Percentiles rank a stretch among this genome's conserved stretches.
phyloP scores from a whole-genome alignment of 2,329 filamentous ascomycete species.

The Catunica adiposa region DNA sequence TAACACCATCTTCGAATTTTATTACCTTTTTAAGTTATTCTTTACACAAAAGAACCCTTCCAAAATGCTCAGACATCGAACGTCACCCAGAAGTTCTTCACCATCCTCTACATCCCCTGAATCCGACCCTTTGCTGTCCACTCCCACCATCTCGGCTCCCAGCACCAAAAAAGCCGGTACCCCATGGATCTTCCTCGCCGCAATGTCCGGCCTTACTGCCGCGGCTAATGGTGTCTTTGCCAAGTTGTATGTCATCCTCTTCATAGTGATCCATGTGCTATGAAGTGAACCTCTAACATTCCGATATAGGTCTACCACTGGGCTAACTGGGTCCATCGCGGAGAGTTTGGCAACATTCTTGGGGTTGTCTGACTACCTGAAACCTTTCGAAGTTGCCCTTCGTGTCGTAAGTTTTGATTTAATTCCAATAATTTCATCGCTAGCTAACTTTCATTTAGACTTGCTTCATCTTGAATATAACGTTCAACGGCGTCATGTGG shows the following conservation, averaged over 20 bases:
- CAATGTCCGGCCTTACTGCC: slow-evolving; percentile 61
- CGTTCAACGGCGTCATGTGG: slow-evolving; percentile 74
- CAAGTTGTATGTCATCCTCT: slow-evolving; percentile 41
- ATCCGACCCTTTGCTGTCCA: not conserved
- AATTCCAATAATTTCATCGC: not conserved
- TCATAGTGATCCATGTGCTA: not conserved
- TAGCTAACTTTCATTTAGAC: slow-evolving; percentile 28
- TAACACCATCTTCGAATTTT: too few species aligned
- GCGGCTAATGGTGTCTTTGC: slow-evolving; percentile 73
- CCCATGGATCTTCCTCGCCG: slow-evolving; percentile 50
- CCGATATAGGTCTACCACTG: slow-evolving; percentile 34
- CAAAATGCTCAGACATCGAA: not conserved
- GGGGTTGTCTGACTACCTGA: slow-evolving; percentile 26
- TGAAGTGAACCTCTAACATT: not conserved
- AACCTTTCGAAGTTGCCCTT: slow-evolving; percentile 31
- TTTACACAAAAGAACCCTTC: too few species aligned
- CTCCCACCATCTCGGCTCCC: not conserved
- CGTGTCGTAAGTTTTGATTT: slow-evolving; percentile 28
- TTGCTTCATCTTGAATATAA: slow-evolving; percentile 60
- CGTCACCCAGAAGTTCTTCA: not conserved
- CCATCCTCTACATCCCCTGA: not conserved
- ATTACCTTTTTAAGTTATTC: not conserved
- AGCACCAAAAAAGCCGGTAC: not conserved
- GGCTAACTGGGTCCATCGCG: slow-evolving; percentile 34
- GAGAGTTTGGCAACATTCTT: slow-evolving; percentile 28